Conservation (phyloP, 2,329 filamentous ascomycete genomes). For the Ambrosiella beaveri region DNA sequence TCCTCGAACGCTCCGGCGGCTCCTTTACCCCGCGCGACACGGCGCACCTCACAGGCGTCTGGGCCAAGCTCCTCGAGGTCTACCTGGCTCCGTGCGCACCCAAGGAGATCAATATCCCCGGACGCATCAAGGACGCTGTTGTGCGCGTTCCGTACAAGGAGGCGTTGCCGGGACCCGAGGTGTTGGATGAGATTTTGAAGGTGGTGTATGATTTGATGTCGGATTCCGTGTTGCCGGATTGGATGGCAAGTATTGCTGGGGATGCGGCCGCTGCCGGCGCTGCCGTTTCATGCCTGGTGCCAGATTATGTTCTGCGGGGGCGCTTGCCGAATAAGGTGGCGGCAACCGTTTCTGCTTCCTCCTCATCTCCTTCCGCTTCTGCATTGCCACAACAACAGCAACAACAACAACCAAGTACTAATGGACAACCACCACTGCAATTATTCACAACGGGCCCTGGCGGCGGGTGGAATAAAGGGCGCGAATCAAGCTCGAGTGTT, state of each 20-base stretch:
- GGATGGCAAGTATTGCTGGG: not conserved
- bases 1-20: conserved; percentile 14
- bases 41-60: conserved; percentile 61
- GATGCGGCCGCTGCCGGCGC: not conserved
- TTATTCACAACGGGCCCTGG: no score
- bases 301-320: not conserved
- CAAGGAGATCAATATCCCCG: conserved; percentile 79
- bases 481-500: not conserved
- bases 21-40: conserved; percentile 27
- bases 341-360: not conserved
- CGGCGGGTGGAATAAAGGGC: not conserved
- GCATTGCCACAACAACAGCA: not conserved
- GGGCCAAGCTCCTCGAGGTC: conserved; percentile 73
- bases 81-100: conserved; percentile 78
- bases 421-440: no score
- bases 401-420: no score
- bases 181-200: conserved; percentile 63
- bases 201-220: conserved; percentile 97
- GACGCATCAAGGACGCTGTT: conserved; percentile 53
- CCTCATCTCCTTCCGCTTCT: not conserved
- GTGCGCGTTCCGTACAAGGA: conserved; percentile 15
- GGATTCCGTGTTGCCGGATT: conserved; percentile 55
- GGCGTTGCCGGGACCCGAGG: conserved; percentile 53
- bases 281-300: not conserved
- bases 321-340: not conserved